Conservation (phyloP, 257 asterid genomes). For the Nyctanthes arbortristis region DNA sequence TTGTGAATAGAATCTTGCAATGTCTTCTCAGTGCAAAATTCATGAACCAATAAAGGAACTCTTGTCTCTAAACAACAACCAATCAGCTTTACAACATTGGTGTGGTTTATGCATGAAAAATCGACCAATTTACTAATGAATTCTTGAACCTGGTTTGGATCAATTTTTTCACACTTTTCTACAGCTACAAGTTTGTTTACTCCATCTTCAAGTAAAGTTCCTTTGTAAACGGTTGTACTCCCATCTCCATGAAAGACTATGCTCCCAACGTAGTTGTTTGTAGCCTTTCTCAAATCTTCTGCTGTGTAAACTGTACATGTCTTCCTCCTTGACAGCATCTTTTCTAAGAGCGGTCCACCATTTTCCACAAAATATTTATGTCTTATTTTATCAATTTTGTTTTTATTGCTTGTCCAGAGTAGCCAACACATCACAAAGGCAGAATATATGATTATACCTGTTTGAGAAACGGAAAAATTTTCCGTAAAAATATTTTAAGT, state of each 20-base stretch:
- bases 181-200: conserved; percentile 8
- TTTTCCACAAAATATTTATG: conserved; percentile 19
- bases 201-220: conserved; percentile 9
- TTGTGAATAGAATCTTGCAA: conserved; percentile 22
- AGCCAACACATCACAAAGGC: conserved; percentile 28
- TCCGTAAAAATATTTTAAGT: too few relatives aligned
- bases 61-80: conserved; percentile 37
- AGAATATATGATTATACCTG: conserved; percentile 30
- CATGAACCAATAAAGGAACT: conserved; percentile 27
- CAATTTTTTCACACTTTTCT: conserved; percentile 8
- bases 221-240: conserved; percentile 19
- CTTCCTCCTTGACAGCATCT: conserved; percentile 2
- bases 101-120: conserved; percentile 26
- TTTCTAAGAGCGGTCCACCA: conserved; percentile 26
- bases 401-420: conserved; percentile 19
- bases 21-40: conserved; percentile 10
- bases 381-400: conserved; percentile 23
- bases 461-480: neutral
- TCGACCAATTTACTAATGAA: conserved; percentile 22
- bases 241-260: conserved; percentile 1
- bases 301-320: conserved; percentile 24
- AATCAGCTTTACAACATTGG: conserved; percentile 30
- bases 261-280: conserved; percentile 21
- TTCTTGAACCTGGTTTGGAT: conserved; percentile 5
- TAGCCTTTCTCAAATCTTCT: conserved; percentile 29